Base-by-base conservation (phyloP, 2,329 filamentous ascomycete species). In the Ophiostoma sp. region DNA sequence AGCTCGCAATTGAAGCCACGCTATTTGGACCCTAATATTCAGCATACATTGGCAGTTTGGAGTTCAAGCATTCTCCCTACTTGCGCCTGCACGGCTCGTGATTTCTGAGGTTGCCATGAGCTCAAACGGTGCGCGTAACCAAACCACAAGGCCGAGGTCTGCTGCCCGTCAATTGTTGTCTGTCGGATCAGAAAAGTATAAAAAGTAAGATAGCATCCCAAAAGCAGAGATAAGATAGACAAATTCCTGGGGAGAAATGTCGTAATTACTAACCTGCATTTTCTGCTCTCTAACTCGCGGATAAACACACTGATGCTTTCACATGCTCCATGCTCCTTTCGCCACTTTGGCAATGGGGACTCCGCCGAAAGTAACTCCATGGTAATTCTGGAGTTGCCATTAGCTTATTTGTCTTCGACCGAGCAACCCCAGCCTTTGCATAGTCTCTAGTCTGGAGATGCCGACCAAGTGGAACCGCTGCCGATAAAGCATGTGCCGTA, bases 371-470 rank as follows among this genome's bases (percentile, higher is more conserved):
- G 7, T 23, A 13, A 64, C 13, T 36, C 15, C 33, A 35, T 31
- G 31, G 35, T 23, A 36, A 36, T 65, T 36, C 62, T 36, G 60
- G 17, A 36, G 62, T 23, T 10, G 33, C 20, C 17, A 65, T 65
- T 65, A 65, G 62, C 35, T 36, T 36, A 65, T 62, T 62, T 33
- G 57, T 20, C 15, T 62, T 62, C 57, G 17, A 57, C 52, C 52
- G 52, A 57, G 52, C 60, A 31, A 36, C 33, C 62, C 62, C 62
- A 39, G 52, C 52, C 52, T 57, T 48, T 48, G 15, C 27, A 31
- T 48, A 48, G 44, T 48, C n/a, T 23, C n/a, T 57, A 65, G 35
- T 39, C 62, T 65, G 62, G 62, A 65, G 62, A 65, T 36, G 62
- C 62, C 62, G 62, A 65, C 33, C 31, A 65, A 65, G 62, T 65